Evolutionary conservation across 768 basidiomycete species (phyloP).

Genomic region (Lanmaoa pseudosensibilis): DNA sequence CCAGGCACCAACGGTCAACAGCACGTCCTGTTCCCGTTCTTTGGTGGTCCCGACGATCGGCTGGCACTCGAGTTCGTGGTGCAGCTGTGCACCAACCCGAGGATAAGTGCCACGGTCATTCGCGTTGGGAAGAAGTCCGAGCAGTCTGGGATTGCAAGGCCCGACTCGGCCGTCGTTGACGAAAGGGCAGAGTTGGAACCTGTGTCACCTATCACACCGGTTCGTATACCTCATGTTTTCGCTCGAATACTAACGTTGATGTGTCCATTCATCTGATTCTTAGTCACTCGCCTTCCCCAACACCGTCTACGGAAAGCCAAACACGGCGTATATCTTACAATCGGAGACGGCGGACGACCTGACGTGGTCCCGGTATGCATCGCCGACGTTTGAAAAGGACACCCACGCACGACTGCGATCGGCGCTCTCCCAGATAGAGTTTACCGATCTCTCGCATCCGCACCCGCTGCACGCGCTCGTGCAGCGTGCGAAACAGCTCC

Average conservation of each 20-base stretch:
- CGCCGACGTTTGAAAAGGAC: conserved; percentile 12
- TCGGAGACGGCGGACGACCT: conserved; percentile 85
- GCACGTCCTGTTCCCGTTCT: conserved; percentile 85
- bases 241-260: background rate
- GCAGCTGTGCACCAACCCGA: conserved; percentile 67
- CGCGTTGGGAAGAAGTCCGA: conserved; percentile 45
- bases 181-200: conserved; percentile 36
- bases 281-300: conserved; percentile 58
- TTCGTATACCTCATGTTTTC: conserved; percentile 10
- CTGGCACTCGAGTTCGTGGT: conserved; percentile 78
- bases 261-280: background rate
- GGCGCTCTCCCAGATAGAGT: conserved; percentile 66
- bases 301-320: conserved; percentile 67
- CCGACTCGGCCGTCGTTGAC: conserved; percentile 57
- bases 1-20: conserved; percentile 35
- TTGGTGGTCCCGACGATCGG: conserved; percentile 93
- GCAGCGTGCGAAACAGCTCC: conserved; percentile 37
- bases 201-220: background rate
- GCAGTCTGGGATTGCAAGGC: conserved; percentile 53
- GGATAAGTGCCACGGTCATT: conserved; percentile 72
- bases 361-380: conserved; percentile 66
- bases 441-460: conserved; percentile 49
- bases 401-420: conserved; percentile 4
- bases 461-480: conserved; percentile 58
- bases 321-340: conserved; percentile 63